A percentile compares a stretch with the other conserved stretches of the same genome.
Conservation (phyloP, 306 rosid species). For the Senna tora region DNA sequence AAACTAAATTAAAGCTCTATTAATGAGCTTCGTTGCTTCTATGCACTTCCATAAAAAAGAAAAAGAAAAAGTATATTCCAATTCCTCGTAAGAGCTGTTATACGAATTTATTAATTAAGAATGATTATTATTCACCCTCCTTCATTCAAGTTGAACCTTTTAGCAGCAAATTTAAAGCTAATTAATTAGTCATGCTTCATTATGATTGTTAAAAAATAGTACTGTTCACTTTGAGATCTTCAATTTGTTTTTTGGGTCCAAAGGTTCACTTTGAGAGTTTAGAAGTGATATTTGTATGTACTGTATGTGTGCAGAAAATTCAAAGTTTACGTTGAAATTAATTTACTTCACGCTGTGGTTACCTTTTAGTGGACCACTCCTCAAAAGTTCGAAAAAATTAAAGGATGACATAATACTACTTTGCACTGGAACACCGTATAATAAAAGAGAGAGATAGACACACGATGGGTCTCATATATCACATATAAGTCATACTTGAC, state of each 20-base stretch:
- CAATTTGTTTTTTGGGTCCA: too few relatives aligned
- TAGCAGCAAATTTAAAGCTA: background rate
- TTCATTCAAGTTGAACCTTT: background rate
- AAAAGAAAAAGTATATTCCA: background rate
- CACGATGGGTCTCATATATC: too few relatives aligned
- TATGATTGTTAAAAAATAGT: background rate
- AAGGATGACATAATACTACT: slow-evolving; percentile 38
- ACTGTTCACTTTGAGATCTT: too few relatives aligned
- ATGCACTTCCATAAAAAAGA: background rate
- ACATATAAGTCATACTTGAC: too few relatives aligned
- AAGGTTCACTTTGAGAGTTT: background rate
- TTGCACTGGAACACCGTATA: too few relatives aligned
- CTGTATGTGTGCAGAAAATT: slow-evolving; percentile 25
- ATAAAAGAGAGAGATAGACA: too few relatives aligned
- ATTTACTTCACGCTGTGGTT: slow-evolving; percentile 37
- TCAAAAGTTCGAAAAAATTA: slow-evolving; percentile 35
- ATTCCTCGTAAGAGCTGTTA: too few relatives aligned
- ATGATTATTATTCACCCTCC: background rate
- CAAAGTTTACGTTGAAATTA: slow-evolving; percentile 39
- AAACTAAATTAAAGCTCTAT: too few relatives aligned
- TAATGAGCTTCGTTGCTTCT: too few relatives aligned
- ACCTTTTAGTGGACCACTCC: slow-evolving; percentile 40
- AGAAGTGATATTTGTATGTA: too few relatives aligned
- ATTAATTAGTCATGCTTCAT: background rate
- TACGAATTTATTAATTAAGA: too few relatives aligned